Evolutionary conservation across 2,329 filamentous ascomycete species (phyloP).

Genomic region (Hypoxylon rubiginosum): DNA sequence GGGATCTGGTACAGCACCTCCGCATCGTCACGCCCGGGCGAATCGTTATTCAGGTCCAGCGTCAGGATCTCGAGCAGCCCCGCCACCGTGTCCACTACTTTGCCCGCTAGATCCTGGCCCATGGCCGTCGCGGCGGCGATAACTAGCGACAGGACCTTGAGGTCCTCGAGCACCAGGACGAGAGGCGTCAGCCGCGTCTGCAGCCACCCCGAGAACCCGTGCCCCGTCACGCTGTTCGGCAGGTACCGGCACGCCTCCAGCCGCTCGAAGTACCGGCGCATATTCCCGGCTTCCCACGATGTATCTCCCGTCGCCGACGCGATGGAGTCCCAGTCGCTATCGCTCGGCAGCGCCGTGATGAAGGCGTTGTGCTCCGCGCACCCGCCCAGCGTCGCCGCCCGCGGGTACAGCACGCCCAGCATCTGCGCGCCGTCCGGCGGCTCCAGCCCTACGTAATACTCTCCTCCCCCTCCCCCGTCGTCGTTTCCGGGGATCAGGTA

Average conservation of each 20-base stretch:
- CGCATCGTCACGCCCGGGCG: conserved; percentile 4
- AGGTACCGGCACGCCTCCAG: conserved; percentile 70
- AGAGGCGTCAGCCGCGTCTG: conserved; percentile 61
- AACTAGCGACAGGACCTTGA: conserved; percentile 61
- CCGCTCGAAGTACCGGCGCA: conserved; percentile 70
- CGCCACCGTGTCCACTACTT: not conserved
- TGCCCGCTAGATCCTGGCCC: conserved; percentile 54
- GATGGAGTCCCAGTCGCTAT: conserved; percentile 71
- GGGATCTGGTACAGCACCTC: conserved; percentile 42
- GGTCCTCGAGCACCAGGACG: conserved; percentile 60
- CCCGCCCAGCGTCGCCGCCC: conserved; percentile 62
- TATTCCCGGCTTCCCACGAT: conserved; percentile 70
- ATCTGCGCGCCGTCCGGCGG: conserved; percentile 58
- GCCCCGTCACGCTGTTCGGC: conserved; percentile 58
- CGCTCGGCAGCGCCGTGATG: conserved; percentile 69
- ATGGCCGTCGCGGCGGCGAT: conserved; percentile 61
- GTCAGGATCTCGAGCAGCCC: conserved; percentile 28
- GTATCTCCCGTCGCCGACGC: conserved; percentile 70
- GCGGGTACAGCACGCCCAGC: conserved; percentile 62
- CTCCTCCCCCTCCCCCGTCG: conserved; percentile 46
- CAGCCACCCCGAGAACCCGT: conserved; percentile 70
- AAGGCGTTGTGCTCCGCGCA: conserved; percentile 72
- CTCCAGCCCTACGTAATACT: conserved; percentile 54
- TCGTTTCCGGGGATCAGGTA: conserved; percentile 60
- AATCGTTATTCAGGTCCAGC: conserved; percentile 22